Conservation (phyloP, 495 filamentous ascomycete genomes). For the Penicillium waksmanii region DNA sequence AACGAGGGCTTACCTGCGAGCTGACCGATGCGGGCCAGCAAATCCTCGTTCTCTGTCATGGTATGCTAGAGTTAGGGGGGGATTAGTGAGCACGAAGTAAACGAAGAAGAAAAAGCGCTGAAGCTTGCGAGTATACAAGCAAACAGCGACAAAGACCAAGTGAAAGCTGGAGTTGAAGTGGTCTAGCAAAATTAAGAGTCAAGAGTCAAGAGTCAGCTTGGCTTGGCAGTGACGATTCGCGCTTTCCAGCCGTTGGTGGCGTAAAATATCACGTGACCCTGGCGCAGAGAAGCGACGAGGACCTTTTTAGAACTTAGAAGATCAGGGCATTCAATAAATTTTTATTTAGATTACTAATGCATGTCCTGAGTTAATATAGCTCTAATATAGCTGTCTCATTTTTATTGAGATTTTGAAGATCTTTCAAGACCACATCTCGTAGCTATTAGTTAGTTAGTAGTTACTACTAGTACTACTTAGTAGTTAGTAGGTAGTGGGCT, state of each 20-base stretch:
- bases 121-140: neutral
- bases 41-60: constrained; percentile 77
- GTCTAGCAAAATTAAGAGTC: neutral
- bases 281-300: neutral
- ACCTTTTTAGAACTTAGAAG: neutral
- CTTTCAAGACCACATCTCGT: too few species aligned
- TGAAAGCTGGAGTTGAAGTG: neutral
- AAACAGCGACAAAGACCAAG: neutral
- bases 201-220: neutral
- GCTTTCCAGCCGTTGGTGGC: neutral
- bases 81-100: constrained; percentile 13
- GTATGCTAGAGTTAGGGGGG: constrained; percentile 8
- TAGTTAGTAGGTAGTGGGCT: too few species aligned
- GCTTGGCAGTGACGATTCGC: neutral
- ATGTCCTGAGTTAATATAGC: too few species aligned
- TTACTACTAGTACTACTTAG: too few species aligned
- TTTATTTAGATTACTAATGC: too few species aligned
- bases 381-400: too few species aligned
- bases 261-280: neutral
- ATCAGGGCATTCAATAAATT: neutral
- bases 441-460: too few species aligned
- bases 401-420: too few species aligned
- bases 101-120: neutral
- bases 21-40: constrained; percentile 74
- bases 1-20: constrained; percentile 64